Evolutionary conservation across 805 yeast genomes (phyloP), one percentile per base, ranked within the genome.

Genomic region (Saccharomycopsis javanensis): DNA sequence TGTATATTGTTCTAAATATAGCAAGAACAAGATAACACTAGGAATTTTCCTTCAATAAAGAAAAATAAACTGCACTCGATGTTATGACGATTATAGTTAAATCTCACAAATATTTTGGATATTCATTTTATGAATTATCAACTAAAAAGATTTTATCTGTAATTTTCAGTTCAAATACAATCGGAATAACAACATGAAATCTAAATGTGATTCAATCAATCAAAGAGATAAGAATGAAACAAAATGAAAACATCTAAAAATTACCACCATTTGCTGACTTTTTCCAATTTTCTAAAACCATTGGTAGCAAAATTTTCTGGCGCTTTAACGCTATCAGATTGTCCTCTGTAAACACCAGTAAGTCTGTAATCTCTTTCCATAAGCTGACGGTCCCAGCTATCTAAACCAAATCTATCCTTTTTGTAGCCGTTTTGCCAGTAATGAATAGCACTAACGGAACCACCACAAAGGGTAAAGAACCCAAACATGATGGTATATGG

Each of bases 221-320:
- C 30, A 3, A 48, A 28, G 15, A 16, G 13, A n/a, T n/a, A n/a
- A n/a, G n/a, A 31, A 31, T 7, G 11, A 31, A 31, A 4, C 3
- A 31, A 20, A 23, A 42, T 2, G 3, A 23, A 28, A 5, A 42
- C 4, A 23, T 6, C 27, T 15, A 7, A 27, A 15, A 46, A 50
- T 51, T 55, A 60, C 63, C 67, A 67, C 68, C 69, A 67, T 53
- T 64, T 65, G 18, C 55, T 55, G 8, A 54, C 55, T 57, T 64
- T 64, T 59, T 68, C 65, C 38, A 68, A 34, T 57, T 67, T 68
- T 66, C 69, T 66, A 52, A 64, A 63, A n/a, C 86, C 78, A 67
- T 79, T 82, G n/a, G 87, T 82, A 72, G 83, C 86, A 77, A 88
- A 88, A 33, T 76, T 78, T 60, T 85, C 91, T 38, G 90, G 89